phyloP scores from a whole-genome alignment of 75 land plant species.

The Gnetum montanum region DNA sequence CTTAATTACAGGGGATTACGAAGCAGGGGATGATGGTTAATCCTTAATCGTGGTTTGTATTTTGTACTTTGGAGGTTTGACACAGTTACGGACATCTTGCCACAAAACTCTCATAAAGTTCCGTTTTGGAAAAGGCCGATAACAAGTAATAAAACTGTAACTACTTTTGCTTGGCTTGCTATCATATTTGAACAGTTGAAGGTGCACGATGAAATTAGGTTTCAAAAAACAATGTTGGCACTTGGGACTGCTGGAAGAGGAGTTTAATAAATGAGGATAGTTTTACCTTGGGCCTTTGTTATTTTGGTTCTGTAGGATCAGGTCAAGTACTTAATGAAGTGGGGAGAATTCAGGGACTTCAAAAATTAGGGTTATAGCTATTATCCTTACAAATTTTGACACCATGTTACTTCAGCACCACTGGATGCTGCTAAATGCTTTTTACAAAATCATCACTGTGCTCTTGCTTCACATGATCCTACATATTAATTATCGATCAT shows the following conservation, averaged over 20 bases:
- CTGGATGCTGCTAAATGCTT: too few relatives aligned
- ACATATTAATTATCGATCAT: too few relatives aligned
- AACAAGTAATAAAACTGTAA: slow-evolving; percentile 73
- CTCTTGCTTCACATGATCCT: too few relatives aligned
- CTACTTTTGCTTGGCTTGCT: slow-evolving; percentile 86
- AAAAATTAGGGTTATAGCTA: too few relatives aligned
- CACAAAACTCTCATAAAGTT: slow-evolving; percentile 28
- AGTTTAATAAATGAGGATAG: slow-evolving; percentile 68
- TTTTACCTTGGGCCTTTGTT: slow-evolving; percentile 85
- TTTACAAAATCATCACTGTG: too few relatives aligned
- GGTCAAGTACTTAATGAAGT: slow-evolving; percentile 71
- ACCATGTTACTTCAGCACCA: too few relatives aligned
- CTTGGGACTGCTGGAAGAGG: slow-evolving; percentile 85
- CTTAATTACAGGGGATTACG: too few relatives aligned
- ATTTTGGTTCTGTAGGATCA: slow-evolving; percentile 89
- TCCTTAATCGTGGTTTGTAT: too few relatives aligned
- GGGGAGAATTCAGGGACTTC: too few relatives aligned
- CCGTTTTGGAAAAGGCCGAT: slow-evolving; percentile 88
- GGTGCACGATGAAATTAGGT: slow-evolving; percentile 96
- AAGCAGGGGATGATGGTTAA: slow-evolving; percentile 96
- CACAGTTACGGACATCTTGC: slow-evolving; percentile 66
- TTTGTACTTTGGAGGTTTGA: slow-evolving; percentile 97
- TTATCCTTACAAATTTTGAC: too few relatives aligned
- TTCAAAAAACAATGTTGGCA: slow-evolving; percentile 55
- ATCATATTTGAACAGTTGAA: slow-evolving; percentile 92